Conservation (phyloP, 208 protist species). For the Acanthamoeba royreba region DNA sequence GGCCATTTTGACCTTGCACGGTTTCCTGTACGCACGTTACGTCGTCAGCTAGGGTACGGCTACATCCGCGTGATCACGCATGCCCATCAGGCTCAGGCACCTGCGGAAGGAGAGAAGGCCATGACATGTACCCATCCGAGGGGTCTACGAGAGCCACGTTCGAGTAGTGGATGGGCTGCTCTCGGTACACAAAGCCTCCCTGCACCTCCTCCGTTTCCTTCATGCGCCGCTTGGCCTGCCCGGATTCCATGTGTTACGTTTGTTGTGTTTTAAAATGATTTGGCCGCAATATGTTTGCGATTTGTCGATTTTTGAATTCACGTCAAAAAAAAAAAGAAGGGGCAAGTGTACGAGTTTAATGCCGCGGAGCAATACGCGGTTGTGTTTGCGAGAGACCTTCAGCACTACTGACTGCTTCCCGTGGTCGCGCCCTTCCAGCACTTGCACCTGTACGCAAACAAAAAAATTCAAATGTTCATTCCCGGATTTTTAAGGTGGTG, state of each 20-base stretch:
- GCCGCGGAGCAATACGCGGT: neutral
- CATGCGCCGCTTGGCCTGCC: neutral
- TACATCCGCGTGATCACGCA: neutral
- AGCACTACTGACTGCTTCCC: neutral
- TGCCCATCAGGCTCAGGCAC: neutral
- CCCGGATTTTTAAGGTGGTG: neutral
- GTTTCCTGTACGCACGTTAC: neutral
- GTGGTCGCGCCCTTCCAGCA: neutral
- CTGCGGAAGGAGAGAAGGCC: neutral
- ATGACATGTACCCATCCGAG: neutral
- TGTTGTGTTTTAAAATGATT: no score
- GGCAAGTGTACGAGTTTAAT: neutral
- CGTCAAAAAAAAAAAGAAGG: no score
- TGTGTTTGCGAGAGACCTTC: neutral
- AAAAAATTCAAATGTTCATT: neutral
- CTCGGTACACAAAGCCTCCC: neutral
- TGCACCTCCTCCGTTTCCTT: neutral
- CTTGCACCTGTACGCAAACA: neutral
- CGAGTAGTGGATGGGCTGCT: slow-evolving; percentile 30
- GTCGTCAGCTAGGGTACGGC: neutral
- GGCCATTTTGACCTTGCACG: neutral
- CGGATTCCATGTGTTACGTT: neutral
- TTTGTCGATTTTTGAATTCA: no score
- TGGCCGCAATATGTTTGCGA: no score
- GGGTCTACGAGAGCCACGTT: slow-evolving; percentile 21